A percentile compares a stretch with the other conserved stretches of the same genome.
Evolutionary conservation across 345 rosid genomes (phyloP).

Genomic region (Euphorbia pulcherrima): DNA sequence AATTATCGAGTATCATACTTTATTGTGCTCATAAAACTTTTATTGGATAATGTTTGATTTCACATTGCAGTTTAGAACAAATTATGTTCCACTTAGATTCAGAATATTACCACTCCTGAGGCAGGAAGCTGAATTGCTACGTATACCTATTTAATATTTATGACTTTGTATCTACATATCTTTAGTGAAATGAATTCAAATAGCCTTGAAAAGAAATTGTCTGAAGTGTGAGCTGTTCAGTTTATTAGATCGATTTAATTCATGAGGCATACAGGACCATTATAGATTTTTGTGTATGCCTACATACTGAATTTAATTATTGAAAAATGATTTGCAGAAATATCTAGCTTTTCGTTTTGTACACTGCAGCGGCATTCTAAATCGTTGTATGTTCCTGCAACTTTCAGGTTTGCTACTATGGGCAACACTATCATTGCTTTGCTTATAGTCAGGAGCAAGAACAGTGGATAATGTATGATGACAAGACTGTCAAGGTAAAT

Average conservation of each 20-base stretch:
- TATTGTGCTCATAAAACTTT: neutral
- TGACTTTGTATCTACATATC: neutral
- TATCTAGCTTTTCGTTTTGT: neutral
- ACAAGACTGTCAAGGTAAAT: slow-evolving; percentile 83
- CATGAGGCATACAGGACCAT: neutral
- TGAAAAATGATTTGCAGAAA: neutral
- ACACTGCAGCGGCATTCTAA: neutral
- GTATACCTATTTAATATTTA: neutral
- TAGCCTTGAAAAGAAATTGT: neutral
- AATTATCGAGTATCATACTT: neutral
- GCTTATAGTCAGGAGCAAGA: slow-evolving; percentile 71
- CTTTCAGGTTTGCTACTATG: slow-evolving; percentile 89
- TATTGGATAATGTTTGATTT: neutral
- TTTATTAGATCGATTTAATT: neutral
- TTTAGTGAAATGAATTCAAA: neutral
- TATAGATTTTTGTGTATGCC: neutral
- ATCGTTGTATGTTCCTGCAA: slow-evolving; percentile 21
- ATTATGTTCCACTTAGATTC: neutral
- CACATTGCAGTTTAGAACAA: neutral
- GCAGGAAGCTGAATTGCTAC: neutral
- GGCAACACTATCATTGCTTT: slow-evolving; percentile 97
- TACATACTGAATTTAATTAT: neutral
- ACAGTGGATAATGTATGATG: slow-evolving; percentile 93
- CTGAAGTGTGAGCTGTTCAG: neutral
- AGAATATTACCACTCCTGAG: neutral